Conservation (phyloP, 1,284 basidiomycete species). For the Ceratobasidium sp. region DNA sequence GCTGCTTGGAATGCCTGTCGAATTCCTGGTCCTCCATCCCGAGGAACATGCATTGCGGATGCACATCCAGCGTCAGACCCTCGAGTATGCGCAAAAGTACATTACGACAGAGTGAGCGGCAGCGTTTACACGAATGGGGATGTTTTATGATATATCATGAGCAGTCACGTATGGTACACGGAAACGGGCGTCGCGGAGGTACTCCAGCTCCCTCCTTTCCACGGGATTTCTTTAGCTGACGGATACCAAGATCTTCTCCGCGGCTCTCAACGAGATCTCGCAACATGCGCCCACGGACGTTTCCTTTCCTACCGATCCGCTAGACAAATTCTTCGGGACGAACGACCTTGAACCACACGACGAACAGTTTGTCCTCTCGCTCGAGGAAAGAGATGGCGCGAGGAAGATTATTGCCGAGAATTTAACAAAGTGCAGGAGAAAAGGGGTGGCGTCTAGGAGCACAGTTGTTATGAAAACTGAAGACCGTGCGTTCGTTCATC, state of each 20-base stretch:
- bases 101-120: conserved; percentile 30
- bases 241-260: conserved; percentile 1
- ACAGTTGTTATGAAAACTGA: conserved; percentile 9
- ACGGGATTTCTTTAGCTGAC: background rate
- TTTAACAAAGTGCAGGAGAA: background rate
- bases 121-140: no score
- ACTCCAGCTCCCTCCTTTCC: background rate
- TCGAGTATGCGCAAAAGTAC: conserved; percentile 29
- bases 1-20: background rate
- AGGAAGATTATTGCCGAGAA: background rate
- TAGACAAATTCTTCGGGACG: conserved; percentile 11
- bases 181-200: conserved; percentile 26
- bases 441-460: background rate
- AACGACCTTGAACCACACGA: background rate
- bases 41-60: conserved; percentile 23
- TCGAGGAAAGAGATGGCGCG: background rate
- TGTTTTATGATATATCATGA: background rate
- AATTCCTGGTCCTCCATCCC: background rate
- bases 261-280: background rate
- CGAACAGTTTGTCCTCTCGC: conserved; percentile 9
- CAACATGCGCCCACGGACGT: conserved; percentile 17
- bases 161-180: conserved; percentile 30
- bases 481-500: conserved; percentile 3
- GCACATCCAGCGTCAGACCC: conserved; percentile 33
- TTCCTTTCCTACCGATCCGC: conserved; percentile 25